Evolutionary conservation across 1,284 basidiomycete genomes (phyloP).

Genomic region (Tylopilus sp.): DNA sequence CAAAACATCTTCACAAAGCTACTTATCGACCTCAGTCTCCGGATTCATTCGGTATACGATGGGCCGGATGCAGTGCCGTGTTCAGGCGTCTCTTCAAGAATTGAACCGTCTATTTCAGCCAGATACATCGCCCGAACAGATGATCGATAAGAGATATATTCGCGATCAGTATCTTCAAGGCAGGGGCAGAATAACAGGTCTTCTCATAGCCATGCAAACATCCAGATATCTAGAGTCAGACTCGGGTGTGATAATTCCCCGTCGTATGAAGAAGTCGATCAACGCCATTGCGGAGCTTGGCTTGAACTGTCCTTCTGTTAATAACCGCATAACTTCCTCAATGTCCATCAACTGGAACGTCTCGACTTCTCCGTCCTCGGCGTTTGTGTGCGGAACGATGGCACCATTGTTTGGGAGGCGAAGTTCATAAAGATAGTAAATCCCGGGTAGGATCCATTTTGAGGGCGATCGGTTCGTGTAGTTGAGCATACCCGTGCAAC

Average conservation of each 20-base stretch:
- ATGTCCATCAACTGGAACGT: slow-evolving; percentile 49
- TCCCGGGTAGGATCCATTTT: slow-evolving; percentile 51
- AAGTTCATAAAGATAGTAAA: slow-evolving; percentile 54
- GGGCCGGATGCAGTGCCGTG: not conserved
- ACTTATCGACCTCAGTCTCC: not conserved
- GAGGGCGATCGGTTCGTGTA: slow-evolving; percentile 51
- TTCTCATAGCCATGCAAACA: slow-evolving; percentile 41
- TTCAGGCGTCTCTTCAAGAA: not conserved
- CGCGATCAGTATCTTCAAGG: slow-evolving; percentile 27
- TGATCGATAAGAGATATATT: too few species aligned
- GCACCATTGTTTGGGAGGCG: slow-evolving; percentile 46
- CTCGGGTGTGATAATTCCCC: slow-evolving; percentile 54
- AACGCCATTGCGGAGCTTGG: slow-evolving; percentile 61
- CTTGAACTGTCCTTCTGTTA: slow-evolving; percentile 56
- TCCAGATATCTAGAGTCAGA: slow-evolving; percentile 51
- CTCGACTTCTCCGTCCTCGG: slow-evolving; percentile 53
- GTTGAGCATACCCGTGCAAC: slow-evolving; percentile 47
- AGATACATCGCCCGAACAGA: not conserved
- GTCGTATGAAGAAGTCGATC: slow-evolving; percentile 59
- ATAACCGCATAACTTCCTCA: slow-evolving; percentile 47
- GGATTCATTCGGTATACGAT: not conserved
- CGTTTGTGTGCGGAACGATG: slow-evolving; percentile 46
- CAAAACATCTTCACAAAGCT: too few species aligned
- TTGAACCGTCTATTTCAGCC: not conserved
- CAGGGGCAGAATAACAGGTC: slow-evolving; percentile 29